phyloP scores from a whole-genome alignment of 345 rosid species.

The Ceriops zippeliana region DNA sequence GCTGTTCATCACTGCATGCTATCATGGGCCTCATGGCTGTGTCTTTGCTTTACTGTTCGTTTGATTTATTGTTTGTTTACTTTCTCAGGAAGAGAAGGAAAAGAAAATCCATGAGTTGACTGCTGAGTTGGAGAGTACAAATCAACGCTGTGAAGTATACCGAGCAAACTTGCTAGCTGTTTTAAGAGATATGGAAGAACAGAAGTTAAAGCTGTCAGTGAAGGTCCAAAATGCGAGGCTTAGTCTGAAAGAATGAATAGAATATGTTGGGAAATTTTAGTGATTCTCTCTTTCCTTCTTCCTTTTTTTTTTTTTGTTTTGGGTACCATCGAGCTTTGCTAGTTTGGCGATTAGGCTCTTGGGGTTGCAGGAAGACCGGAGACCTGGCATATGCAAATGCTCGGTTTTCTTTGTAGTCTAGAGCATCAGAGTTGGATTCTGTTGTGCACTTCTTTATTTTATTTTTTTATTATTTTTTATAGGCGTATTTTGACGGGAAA shows the following conservation, averaged over 20 bases:
- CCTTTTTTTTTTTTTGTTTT: no score
- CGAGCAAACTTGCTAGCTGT: constrained; percentile 59
- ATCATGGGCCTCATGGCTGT: not conserved
- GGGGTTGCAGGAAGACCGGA: no score
- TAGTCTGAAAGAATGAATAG: constrained; percentile 59
- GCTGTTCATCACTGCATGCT: not conserved
- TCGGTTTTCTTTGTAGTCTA: no score
- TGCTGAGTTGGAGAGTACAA: constrained; percentile 56
- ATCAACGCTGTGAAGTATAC: constrained; percentile 68
- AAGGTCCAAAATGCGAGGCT: constrained; percentile 84
- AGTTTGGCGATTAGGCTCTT: no score
- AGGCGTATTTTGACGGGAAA: no score
- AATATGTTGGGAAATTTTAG: not conserved
- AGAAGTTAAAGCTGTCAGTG: constrained; percentile 70
- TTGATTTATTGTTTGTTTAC: not conserved
- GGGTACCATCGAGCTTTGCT: no score
- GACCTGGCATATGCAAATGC: no score
- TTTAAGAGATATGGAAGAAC: constrained; percentile 83
- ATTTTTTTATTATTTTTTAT: no score
- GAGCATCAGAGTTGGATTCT: no score
- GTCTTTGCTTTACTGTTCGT: not conserved
- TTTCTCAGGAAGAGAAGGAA: constrained; percentile 61
- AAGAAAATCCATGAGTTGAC: constrained; percentile 58
- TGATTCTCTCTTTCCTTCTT: no score
- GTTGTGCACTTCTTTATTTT: no score